phyloP scores from a whole-genome alignment of 2,329 filamentous ascomycete species.

The Aspergillus brasiliensis region DNA sequence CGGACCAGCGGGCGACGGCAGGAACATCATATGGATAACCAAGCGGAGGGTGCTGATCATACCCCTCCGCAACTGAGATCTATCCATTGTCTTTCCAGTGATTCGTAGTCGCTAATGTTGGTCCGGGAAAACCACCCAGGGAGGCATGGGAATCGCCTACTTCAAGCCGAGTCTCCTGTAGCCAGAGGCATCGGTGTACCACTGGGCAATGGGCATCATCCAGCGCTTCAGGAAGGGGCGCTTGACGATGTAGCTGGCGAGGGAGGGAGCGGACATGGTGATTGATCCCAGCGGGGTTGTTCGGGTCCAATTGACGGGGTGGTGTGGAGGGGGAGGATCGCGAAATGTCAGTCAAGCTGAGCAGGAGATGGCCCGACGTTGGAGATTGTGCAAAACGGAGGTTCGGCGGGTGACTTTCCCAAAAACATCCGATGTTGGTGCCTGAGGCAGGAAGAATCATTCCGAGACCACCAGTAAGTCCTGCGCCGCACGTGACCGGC shows the following conservation, averaged over 20 bases:
- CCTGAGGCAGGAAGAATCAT: conserved; percentile 19
- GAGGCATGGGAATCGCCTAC: conserved; percentile 55
- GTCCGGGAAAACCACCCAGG: conserved; percentile 11
- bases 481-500: neutral
- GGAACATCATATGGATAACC: neutral
- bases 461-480: neutral
- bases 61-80: conserved; percentile 1
- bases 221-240: conserved; percentile 82
- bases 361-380: conserved; percentile 41
- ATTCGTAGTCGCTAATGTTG: conserved; percentile 13
- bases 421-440: conserved; percentile 27
- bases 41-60: neutral
- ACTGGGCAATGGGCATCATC: conserved; percentile 79
- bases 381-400: conserved; percentile 45
- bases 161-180: conserved; percentile 91
- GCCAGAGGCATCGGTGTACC: conserved; percentile 86
- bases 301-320: conserved; percentile 33
- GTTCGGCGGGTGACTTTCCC: conserved; percentile 34
- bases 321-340: conserved; percentile 31
- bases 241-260: conserved; percentile 76
- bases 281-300: conserved; percentile 24
- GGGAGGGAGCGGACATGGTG: conserved; percentile 70
- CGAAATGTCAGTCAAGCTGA: conserved; percentile 33
- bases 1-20: conserved; percentile 17
- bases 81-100: neutral